These are phyloP conservation scores for Penicillium parvum DNA, from an alignment of 495 filamentous ascomycete species.

Conservation along the genomic window DNA sequence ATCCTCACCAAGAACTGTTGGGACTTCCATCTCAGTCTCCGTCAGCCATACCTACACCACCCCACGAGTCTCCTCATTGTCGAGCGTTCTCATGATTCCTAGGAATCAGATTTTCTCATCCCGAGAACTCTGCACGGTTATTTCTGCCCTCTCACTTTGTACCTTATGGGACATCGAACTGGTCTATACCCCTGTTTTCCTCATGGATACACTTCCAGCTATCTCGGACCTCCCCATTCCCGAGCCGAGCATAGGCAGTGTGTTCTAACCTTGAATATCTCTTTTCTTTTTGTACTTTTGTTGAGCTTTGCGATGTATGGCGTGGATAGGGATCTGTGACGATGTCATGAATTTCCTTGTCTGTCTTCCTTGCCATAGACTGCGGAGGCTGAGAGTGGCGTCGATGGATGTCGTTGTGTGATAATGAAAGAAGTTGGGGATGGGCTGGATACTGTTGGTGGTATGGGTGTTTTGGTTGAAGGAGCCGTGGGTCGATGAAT, in stretches of 20 bases:
- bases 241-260: background rate
- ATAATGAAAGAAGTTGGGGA: background rate
- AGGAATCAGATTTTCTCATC: background rate
- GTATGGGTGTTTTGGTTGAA: no score
- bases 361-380: constrained; percentile 15
- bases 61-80: background rate
- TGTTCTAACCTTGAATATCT: background rate
- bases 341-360: constrained; percentile 43
- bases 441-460: background rate
- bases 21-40: background rate
- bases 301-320: constrained; percentile 17
- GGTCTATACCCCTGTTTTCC: constrained; percentile 37
- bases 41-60: background rate
- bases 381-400: constrained; percentile 8
- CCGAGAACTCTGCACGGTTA: no score
- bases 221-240: background rate
- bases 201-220: constrained; percentile 25
- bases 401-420: constrained; percentile 1
- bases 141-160: constrained; percentile 19
- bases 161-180: constrained; percentile 29
- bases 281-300: constrained; percentile 16
- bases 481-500: background rate
- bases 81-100: background rate
- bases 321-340: constrained; percentile 31
- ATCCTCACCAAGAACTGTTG: background rate